phyloP scores from a whole-genome alignment of 2,329 filamentous ascomycete species.

The Alternaria brassicicola region DNA sequence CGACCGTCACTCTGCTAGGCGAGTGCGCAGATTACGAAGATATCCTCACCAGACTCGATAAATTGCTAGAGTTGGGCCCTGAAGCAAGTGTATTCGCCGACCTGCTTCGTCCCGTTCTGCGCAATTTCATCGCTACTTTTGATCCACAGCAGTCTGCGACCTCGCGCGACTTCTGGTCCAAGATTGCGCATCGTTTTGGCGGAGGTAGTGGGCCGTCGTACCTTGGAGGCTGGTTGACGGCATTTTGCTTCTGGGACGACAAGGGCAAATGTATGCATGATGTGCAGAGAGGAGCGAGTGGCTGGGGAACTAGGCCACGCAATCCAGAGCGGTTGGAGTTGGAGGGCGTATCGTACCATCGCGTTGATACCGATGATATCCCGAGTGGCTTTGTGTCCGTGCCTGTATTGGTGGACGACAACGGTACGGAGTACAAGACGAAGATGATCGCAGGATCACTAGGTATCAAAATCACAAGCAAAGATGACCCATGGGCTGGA shows the following conservation, averaged over 20 bases:
- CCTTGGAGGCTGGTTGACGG: constrained; percentile 28
- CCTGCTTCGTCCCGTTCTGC: constrained; percentile 18
- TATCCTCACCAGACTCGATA: constrained; percentile 20
- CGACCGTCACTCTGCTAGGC: constrained; percentile 28
- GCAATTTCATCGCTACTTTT: constrained; percentile 20
- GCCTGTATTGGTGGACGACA: constrained; percentile 19
- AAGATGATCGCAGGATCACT: constrained; percentile 23
- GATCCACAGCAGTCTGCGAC: constrained; percentile 2
- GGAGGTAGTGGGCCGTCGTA: constrained; percentile 5
- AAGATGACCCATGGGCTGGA: neutral
- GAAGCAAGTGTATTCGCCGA: constrained; percentile 13
- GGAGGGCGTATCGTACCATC: constrained; percentile 11
- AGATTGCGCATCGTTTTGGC: constrained; percentile 1
- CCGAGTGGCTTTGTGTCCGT: constrained; percentile 12
- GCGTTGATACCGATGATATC: constrained; percentile 8
- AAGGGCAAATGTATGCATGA: constrained; percentile 13
- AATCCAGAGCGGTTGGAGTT: neutral
- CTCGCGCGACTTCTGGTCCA: constrained; percentile 19
- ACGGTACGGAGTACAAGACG: constrained; percentile 6
- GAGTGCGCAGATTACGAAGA: constrained; percentile 24
- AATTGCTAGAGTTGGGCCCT: constrained; percentile 13
- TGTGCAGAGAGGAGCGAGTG: neutral
- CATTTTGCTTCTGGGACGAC: constrained; percentile 27
- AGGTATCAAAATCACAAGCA: constrained; percentile 13
- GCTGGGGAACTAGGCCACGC: neutral